Evolutionary conservation across 495 filamentous ascomycete genomes (phyloP), one percentile per base, ranked within the genome.

Genomic region (Penicillium canescens): DNA sequence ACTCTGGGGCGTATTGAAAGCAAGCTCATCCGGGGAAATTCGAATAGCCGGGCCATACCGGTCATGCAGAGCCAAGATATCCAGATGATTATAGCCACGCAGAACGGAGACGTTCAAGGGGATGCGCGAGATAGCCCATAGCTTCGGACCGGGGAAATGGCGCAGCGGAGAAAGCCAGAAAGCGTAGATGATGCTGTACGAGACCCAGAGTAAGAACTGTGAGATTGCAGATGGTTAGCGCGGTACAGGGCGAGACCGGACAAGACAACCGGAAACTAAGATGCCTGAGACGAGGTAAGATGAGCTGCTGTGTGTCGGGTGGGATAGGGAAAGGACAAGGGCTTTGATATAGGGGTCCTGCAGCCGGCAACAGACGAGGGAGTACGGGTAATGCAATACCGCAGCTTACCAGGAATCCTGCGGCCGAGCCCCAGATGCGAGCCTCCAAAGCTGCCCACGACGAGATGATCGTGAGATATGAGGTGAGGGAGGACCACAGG

Each of bases 21-120:
- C 78, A 1, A 89, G 61, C 39, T 82, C 73, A 35, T 78, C 67
- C 1, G 86, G 85, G 0, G 73, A 66, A 9, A 86, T 61, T 3
- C 86, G 82, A 0, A 89, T 71, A 10, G 82, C 72, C 5, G 68
- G 63, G 0, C 77, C 76, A 54, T 78, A 78, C 24, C 63, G 54
- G 1, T 61, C 47, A 59, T 78, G 75, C n/a, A 71, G 52, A 1
- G 46, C 54, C 10, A 47, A 28, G 2, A 64, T 26, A 13, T 68
- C 63, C 9, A 66, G 26, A 42, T 68, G 65, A 16, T 50, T 46
- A 12, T 46, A 24, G 10, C 65, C 61, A 6, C 61, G 58, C 23
- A 69, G 4, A 1, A 69, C 54, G 0, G 63, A 69, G 9, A 61
- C 13, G 33, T 63, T 59, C 6, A 46, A 67, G 1, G 76, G 72